Percentiles rank a stretch among this genome's conserved stretches.
phyloP scores from a whole-genome alignment of 805 yeast species.

The Kodamaea restingae region DNA sequence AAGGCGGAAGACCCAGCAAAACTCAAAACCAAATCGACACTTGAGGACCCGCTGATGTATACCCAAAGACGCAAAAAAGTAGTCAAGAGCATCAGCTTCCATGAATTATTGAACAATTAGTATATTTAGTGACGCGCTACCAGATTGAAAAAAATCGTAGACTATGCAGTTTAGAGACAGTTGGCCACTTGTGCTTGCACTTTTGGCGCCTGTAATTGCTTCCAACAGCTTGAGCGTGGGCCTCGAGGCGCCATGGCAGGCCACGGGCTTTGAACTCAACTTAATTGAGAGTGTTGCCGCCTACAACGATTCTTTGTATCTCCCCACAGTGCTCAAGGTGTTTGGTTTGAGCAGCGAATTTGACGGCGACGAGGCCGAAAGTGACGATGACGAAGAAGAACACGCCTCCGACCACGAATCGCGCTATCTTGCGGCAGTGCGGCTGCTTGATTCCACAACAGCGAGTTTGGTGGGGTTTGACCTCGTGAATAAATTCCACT shows the following conservation, averaged over 20 bases:
- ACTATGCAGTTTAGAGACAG: not conserved
- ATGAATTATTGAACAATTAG: conserved; percentile 1
- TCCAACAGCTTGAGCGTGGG: conserved; percentile 14
- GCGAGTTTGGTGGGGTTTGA: conserved; percentile 37
- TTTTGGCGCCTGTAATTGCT: not conserved
- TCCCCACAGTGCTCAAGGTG: conserved; percentile 18
- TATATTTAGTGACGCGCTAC: too few relatives aligned
- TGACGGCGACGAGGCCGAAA: conserved; percentile 4
- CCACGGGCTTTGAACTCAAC: conserved; percentile 39
- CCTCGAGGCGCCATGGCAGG: conserved; percentile 37
- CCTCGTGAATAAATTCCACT: conserved; percentile 43
- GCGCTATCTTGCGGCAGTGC: conserved; percentile 1
- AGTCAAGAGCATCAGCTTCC: conserved; percentile 3
- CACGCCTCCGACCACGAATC: conserved; percentile 7
- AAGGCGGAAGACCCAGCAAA: too few relatives aligned
- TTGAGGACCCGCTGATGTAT: too few relatives aligned
- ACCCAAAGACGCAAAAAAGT: conserved; percentile 3
- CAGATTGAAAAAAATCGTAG: not conserved
- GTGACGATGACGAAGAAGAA: conserved; percentile 4
- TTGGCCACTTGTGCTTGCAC: not conserved
- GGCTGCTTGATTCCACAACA: conserved; percentile 10
- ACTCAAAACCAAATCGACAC: too few relatives aligned
- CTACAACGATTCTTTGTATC: conserved; percentile 33
- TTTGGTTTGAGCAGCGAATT: conserved; percentile 12
- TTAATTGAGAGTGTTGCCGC: conserved; percentile 41